Conservation (phyloP, 1,139 yeast genomes). For the Hansenula lynferdii region DNA sequence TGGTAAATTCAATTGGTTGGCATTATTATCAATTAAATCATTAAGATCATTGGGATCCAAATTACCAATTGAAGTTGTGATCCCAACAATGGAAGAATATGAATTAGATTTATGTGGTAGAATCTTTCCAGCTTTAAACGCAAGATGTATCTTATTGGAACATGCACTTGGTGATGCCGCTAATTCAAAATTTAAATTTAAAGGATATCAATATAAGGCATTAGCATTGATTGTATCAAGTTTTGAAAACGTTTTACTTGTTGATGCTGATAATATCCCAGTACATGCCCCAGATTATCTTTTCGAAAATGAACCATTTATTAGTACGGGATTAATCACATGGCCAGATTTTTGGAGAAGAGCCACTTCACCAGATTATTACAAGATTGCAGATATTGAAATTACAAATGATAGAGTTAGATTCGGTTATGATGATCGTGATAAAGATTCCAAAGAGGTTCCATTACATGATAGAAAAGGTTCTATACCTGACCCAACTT, state of each 20-base stretch:
- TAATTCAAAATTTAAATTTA: slow-evolving; percentile 42
- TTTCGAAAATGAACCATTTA: slow-evolving; percentile 51
- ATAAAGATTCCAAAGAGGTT: slow-evolving; percentile 26
- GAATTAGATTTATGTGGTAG: slow-evolving; percentile 63
- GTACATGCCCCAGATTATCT: slow-evolving; percentile 49
- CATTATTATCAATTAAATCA: slow-evolving; percentile 60
- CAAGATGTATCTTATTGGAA: slow-evolving; percentile 62
- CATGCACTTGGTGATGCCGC: slow-evolving; percentile 48
- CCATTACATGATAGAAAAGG: slow-evolving; percentile 68
- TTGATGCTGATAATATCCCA: slow-evolving; percentile 78
- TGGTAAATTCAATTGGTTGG: slow-evolving; percentile 70
- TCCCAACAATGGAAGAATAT: slow-evolving; percentile 66
- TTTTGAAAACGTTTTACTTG: slow-evolving; percentile 68
- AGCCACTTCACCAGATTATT: slow-evolving; percentile 63
- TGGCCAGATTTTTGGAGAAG: slow-evolving; percentile 89
- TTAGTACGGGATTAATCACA: slow-evolving; percentile 52
- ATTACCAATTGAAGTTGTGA: slow-evolving; percentile 73
- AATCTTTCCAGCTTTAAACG: slow-evolving; percentile 62
- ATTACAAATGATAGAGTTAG: slow-evolving; percentile 39
- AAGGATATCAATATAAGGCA: slow-evolving; percentile 78
- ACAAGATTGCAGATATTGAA: slow-evolving; percentile 54
- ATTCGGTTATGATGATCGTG: slow-evolving; percentile 32
- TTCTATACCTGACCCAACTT: slow-evolving; percentile 74
- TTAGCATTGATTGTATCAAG: slow-evolving; percentile 70
- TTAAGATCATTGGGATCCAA: slow-evolving; percentile 58